Base-by-base conservation (phyloP, 176 grass and related monocot genomes). In the Secale cereale region DNA sequence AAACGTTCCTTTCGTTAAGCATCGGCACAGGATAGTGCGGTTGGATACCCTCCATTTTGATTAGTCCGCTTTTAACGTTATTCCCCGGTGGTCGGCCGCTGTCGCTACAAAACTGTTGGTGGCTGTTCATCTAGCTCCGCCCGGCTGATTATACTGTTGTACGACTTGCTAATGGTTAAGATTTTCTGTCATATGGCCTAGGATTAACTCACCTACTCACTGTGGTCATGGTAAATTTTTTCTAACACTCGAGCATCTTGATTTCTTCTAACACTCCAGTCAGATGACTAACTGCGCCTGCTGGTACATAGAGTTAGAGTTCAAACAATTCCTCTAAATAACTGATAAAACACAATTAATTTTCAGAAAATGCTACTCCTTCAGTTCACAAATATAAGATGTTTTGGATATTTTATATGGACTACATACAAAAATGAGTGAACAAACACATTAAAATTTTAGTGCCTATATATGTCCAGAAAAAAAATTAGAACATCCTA, bases 11-110 rank as follows among this genome's bases (percentile, higher is more conserved):
- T 6, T 50, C 46, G 1, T 19, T 43, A 6, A 22, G 67, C 68
- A 41, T 73, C 45, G 40, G 4, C 17, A 67, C 19, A 36, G 3
- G 23, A 10, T 76, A 32, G 52, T 85, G 46, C 2, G 7, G 78
- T 85, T 81, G 70, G 61, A 77, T 81, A 36, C 35, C 48, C 20
- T 28, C 1, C 1, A 59, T 25, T 26, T 78, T 88, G 13, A 15
- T 81, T 59, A 75, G 1, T 52, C 11, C 20, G 12, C 11, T 46
- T 81, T 89, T 85, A 16, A 74, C 16, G 40, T 27, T 48, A 69
- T 81, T 69, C n/a, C 19, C 28, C 46, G 15, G 36, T 81, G 48
- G 88, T 81, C 71, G 50, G 70, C 25, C 27, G 59, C 28, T 26
- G 59, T 22, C 41, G 20, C 27, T 36, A 7, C 59, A 65, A 12